Conservation (phyloP, 2,329 filamentous ascomycete genomes). For the Cladosporium phlei region DNA sequence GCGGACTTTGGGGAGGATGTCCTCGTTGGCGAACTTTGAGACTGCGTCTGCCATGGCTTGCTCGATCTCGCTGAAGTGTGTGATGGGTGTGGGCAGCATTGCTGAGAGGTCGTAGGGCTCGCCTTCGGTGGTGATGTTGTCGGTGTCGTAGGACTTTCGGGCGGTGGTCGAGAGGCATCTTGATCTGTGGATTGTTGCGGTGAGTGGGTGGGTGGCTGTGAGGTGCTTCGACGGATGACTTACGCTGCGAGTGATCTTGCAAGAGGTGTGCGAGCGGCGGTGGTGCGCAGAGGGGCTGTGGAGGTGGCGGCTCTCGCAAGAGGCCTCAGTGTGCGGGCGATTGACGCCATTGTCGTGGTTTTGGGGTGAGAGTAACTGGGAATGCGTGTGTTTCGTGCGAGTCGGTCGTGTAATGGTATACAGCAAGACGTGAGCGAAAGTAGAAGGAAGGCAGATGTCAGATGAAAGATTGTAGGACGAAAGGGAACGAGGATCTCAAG, state of each 20-base stretch:
- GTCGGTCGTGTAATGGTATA: neutral
- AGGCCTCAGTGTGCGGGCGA: conserved; percentile 23
- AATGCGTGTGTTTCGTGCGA: neutral
- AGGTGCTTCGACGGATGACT: neutral
- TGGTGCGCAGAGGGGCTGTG: neutral
- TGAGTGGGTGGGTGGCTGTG: neutral
- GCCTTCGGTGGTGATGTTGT: conserved; percentile 30
- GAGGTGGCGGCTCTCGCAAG: conserved; percentile 9
- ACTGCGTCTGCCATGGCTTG: conserved; percentile 84
- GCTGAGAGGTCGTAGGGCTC: conserved; percentile 59
- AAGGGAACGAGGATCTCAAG: neutral
- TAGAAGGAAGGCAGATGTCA: neutral
- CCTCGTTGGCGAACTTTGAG: conserved; percentile 81
- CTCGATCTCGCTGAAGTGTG: conserved; percentile 87
- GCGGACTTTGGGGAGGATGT: conserved; percentile 83
- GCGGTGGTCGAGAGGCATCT: conserved; percentile 37
- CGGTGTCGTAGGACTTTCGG: conserved; percentile 32
- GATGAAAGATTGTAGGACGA: neutral
- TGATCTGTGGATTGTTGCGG: conserved; percentile 1
- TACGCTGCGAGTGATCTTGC: neutral
- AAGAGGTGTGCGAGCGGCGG: conserved; percentile 2
- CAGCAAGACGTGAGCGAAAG: no score
- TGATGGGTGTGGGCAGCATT: conserved; percentile 85
- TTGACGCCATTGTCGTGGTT: conserved; percentile 25
- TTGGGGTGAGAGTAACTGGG: neutral